These are phyloP conservation scores for Mycena epipterygia DNA, from an alignment of 768 basidiomycete species.

Conservation along the genomic window DNA sequence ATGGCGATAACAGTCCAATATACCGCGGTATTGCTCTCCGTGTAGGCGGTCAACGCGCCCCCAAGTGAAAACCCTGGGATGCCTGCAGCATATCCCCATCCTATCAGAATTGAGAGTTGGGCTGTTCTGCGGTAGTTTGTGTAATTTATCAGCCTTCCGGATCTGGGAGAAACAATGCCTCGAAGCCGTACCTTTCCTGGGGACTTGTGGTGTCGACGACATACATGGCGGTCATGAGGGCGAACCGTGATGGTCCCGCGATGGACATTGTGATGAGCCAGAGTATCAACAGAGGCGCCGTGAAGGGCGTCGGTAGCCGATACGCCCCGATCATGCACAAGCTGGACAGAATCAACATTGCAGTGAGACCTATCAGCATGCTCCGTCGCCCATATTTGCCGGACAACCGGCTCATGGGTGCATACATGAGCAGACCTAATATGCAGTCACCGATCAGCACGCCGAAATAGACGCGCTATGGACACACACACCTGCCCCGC, in stretches of 20 bases:
- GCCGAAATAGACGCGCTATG: background rate
- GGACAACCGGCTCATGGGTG: slow-evolving; percentile 5
- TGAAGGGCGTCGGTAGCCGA: background rate
- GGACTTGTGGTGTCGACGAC: slow-evolving; percentile 8
- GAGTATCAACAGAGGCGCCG: background rate
- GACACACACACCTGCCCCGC: background rate
- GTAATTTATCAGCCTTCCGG: background rate
- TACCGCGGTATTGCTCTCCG: background rate
- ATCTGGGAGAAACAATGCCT: background rate
- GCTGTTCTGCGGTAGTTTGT: background rate
- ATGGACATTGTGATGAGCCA: slow-evolving; percentile 8
- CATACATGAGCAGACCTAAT: slow-evolving; percentile 8
- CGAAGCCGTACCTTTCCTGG: background rate
- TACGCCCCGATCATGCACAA: slow-evolving; percentile 6
- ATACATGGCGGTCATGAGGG: slow-evolving; percentile 13
- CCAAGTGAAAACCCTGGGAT: slow-evolving; percentile 5
- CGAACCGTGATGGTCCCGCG: background rate
- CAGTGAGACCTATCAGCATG: slow-evolving; percentile 2
- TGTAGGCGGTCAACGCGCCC: slow-evolving; percentile 8
- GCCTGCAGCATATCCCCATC: slow-evolving; percentile 9
- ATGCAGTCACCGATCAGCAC: background rate
- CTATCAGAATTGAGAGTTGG: background rate
- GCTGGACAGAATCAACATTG: background rate
- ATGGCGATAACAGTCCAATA: slow-evolving; percentile 10
- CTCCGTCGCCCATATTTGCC: slow-evolving; percentile 14